Conservation (phyloP, 1,139 yeast species). For the Taphrina communis region DNA sequence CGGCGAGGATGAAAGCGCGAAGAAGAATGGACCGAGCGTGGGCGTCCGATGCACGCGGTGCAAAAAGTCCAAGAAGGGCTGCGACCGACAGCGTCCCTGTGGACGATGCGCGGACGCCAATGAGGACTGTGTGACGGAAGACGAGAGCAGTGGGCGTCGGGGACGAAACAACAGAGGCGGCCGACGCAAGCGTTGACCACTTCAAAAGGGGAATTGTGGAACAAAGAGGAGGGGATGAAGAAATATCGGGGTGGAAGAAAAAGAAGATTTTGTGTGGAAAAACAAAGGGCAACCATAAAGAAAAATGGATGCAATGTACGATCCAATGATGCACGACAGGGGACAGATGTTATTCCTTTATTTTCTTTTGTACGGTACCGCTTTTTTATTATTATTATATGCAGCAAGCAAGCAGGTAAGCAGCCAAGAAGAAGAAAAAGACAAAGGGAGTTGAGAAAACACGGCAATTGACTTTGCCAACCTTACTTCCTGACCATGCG, state of each 20-base stretch:
- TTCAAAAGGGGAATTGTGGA: not conserved
- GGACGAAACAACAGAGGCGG: constrained; percentile 39
- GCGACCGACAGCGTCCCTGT: constrained; percentile 43
- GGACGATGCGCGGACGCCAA: constrained; percentile 44
- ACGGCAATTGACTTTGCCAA: constrained; percentile 1
- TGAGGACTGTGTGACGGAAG: constrained; percentile 43
- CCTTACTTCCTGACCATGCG: too few species aligned
- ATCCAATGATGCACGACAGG: constrained; percentile 15
- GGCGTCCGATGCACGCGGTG: constrained; percentile 43
- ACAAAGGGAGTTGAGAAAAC: not conserved
- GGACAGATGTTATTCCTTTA: not conserved
- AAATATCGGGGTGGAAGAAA: not conserved
- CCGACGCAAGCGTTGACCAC: constrained; percentile 32
- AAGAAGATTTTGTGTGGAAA: not conserved
- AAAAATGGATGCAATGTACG: not conserved
- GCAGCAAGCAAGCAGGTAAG: constrained; percentile 3
- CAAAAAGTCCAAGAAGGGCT: constrained; percentile 43
- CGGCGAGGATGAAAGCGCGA: constrained; percentile 21
- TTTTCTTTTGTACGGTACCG: not conserved
- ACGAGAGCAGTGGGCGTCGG: constrained; percentile 40
- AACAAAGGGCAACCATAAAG: not conserved
- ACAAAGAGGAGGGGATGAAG: not conserved
- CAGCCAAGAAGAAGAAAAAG: not conserved
- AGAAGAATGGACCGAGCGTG: constrained; percentile 36
- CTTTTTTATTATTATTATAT: not conserved